Conservation (phyloP, 495 filamentous ascomycete species). For the Neurospora intermedia region DNA sequence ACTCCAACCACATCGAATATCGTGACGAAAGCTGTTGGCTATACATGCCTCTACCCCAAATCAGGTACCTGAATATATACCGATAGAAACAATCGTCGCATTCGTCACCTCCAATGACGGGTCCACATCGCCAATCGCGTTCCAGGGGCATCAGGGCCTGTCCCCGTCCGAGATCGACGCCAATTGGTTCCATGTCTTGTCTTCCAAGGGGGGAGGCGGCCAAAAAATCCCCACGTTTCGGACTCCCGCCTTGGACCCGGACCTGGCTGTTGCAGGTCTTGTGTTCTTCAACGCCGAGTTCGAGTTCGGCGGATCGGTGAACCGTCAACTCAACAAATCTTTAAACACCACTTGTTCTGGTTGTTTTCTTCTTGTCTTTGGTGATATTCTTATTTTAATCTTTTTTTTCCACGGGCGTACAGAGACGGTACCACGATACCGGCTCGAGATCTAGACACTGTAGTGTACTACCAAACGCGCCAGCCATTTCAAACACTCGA, state of each 20-base stretch:
- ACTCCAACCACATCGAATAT: neutral
- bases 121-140: neutral
- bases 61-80: neutral
- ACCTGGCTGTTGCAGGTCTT: neutral
- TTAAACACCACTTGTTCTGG: neutral
- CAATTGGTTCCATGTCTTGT: neutral
- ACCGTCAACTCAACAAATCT: neutral
- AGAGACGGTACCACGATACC: neutral
- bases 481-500: neutral
- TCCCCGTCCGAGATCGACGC: neutral
- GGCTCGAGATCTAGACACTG: neutral
- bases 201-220: neutral
- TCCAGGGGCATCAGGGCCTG: neutral
- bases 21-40: neutral
- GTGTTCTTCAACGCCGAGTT: neutral
- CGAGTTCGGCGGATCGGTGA: neutral
- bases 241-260: neutral
- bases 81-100: no score
- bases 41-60: no score
- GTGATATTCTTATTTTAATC: neutral
- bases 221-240: neutral
- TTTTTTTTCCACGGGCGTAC: neutral
- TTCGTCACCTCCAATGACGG: neutral
- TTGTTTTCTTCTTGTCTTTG: neutral
- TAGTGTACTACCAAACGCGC: neutral